Evolutionary conservation across 2,329 filamentous ascomycete species (phyloP).

Genomic region (Sarocladiaceae sp.): DNA sequence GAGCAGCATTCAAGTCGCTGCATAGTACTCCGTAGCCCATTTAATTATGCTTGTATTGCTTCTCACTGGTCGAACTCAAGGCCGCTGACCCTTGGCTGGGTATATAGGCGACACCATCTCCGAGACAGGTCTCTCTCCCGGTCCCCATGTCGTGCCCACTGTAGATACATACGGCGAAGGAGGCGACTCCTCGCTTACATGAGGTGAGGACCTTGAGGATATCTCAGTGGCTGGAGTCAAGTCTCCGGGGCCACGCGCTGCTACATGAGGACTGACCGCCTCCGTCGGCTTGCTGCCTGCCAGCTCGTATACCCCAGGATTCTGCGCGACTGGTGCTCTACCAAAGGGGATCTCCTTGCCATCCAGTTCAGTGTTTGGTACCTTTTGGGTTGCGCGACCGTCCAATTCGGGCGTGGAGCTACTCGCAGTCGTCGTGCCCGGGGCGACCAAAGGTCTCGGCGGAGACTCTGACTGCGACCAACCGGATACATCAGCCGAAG

Average conservation of each 20-base stretch:
- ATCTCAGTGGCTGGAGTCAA: background rate
- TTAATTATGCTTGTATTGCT: too few species aligned
- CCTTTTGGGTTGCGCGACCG: background rate
- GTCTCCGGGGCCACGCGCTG: background rate
- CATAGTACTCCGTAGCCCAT: too few species aligned
- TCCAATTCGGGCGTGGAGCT: constrained; percentile 4
- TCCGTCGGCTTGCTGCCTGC: background rate
- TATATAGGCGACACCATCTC: constrained; percentile 3
- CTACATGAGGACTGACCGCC: background rate
- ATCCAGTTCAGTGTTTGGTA: background rate
- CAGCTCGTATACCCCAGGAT: background rate
- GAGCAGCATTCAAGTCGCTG: too few species aligned
- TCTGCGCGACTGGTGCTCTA: background rate
- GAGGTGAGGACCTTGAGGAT: background rate
- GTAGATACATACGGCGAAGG: constrained; percentile 1
- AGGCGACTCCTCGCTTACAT: background rate
- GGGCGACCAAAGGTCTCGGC: background rate
- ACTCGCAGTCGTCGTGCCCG: background rate
- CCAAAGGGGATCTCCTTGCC: background rate
- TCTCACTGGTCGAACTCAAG: too few species aligned
- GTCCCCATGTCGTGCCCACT: background rate
- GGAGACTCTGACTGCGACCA: constrained; percentile 1
- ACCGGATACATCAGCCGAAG: background rate
- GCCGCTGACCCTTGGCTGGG: too few species aligned
- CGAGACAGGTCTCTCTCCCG: background rate